These are phyloP conservation scores for Phytophthora rubi DNA, from an alignment of 352 stramenopile genomes.

Conservation along the genomic window DNA sequence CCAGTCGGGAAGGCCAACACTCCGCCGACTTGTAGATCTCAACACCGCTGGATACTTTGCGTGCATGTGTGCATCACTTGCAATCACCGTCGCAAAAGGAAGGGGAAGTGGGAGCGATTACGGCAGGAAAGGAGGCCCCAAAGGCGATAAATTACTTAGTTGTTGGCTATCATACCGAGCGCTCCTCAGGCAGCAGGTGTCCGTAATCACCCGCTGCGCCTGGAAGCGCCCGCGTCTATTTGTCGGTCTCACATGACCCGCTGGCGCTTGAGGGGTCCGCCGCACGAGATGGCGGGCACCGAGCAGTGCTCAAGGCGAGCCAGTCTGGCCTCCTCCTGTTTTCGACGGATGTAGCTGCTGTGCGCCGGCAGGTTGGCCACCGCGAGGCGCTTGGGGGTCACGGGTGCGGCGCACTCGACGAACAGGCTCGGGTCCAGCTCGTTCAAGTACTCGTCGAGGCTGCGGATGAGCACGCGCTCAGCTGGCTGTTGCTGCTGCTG, in stretches of 20 bases:
- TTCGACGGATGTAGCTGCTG: constrained; percentile 49
- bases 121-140: constrained; percentile 20
- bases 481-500: constrained; percentile 21
- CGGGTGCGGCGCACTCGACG: constrained; percentile 6
- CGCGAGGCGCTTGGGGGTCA: constrained; percentile 6
- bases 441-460: constrained; percentile 60
- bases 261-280: constrained; percentile 32
- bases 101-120: constrained; percentile 14
- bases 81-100: constrained; percentile 2
- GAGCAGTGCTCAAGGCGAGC: constrained; percentile 22
- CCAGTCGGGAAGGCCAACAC: neutral
- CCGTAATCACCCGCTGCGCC: constrained; percentile 7
- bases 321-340: constrained; percentile 47
- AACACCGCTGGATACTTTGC: constrained; percentile 25
- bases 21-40: neutral
- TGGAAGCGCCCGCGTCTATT: constrained; percentile 11
- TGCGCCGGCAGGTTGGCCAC: constrained; percentile 34
- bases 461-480: constrained; percentile 44
- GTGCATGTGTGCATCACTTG: neutral
- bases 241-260: constrained; percentile 40
- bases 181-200: neutral
- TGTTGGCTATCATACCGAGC: constrained; percentile 13
- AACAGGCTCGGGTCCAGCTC: constrained; percentile 65
- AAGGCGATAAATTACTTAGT: constrained; percentile 32
- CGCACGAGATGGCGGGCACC: constrained; percentile 15